Conservation (phyloP, 2,329 filamentous ascomycete species). For the Alternaria gaisen region DNA sequence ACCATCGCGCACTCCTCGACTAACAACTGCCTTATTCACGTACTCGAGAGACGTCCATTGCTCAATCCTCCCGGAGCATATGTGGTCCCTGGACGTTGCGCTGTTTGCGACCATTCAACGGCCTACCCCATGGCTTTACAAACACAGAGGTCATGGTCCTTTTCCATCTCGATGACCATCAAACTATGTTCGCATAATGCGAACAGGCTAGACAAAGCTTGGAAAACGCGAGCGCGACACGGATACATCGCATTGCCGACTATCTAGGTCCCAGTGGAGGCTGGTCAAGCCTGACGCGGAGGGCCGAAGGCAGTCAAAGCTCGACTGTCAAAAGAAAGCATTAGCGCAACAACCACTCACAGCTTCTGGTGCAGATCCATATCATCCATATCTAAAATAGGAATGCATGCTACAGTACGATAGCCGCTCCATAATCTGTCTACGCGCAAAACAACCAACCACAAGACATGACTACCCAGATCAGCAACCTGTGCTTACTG, state of each 20-base stretch:
- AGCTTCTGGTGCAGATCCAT: not conserved
- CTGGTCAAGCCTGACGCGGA: not conserved
- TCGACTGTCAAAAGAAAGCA: not conserved
- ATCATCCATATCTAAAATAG: not conserved
- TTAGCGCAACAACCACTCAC: not conserved
- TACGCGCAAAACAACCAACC: too few species aligned
- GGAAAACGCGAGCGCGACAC: not conserved
- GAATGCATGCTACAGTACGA: not conserved
- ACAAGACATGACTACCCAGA: not conserved
- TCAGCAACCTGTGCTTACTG: not conserved
- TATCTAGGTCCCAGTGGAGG: not conserved
- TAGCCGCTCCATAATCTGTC: not conserved
- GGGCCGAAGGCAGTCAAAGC: not conserved
- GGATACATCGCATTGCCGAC: not conserved
- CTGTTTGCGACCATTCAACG: not conserved
- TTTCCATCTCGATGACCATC: not conserved
- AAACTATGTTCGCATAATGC: constrained; percentile 4
- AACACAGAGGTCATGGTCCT: not conserved
- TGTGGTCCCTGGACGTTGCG: not conserved
- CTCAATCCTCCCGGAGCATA: not conserved
- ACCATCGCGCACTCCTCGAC: not conserved
- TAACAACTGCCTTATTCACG: not conserved
- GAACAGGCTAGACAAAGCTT: not conserved
- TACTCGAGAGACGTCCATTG: not conserved
- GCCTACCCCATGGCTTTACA: not conserved